These are phyloP conservation scores for Phyllosticta citribraziliensis DNA, from an alignment of 2,329 filamentous ascomycete genomes.

Conservation along the genomic window DNA sequence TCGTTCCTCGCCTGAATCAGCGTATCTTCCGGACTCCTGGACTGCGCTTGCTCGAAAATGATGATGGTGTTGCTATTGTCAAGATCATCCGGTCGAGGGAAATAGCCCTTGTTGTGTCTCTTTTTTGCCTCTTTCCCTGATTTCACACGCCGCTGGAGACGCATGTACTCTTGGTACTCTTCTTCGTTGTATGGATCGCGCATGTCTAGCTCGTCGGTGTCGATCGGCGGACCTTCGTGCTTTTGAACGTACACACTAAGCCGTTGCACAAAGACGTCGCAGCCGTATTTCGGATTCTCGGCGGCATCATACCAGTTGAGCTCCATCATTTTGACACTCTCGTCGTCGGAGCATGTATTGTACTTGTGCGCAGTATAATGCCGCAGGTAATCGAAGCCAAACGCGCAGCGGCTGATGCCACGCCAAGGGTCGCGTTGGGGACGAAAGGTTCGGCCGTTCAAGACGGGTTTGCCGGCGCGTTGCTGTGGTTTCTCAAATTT, in stretches of 20 bases:
- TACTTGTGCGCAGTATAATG: constrained; percentile 28
- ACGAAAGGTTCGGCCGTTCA: constrained; percentile 42
- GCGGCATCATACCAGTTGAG: constrained; percentile 38
- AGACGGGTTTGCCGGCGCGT: constrained; percentile 42
- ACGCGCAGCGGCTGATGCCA: constrained; percentile 39
- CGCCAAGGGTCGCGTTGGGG: constrained; percentile 43
- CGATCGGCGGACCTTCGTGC: constrained; percentile 21
- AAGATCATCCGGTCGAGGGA: constrained; percentile 33
- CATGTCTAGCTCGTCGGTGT: constrained; percentile 25
- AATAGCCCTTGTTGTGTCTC: constrained; percentile 21
- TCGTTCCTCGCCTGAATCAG: constrained; percentile 41
- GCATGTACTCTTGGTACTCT: constrained; percentile 24
- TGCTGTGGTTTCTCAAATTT: constrained; percentile 37
- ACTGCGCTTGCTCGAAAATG: constrained; percentile 43
- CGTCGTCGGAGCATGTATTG: constrained; percentile 11
- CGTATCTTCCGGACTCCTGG: constrained; percentile 38
- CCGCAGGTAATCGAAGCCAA: constrained; percentile 44
- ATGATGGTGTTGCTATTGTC: constrained; percentile 45
- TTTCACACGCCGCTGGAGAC: constrained; percentile 17
- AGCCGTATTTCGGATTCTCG: constrained; percentile 36
- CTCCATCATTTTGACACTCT: constrained; percentile 38
- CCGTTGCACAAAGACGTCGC: constrained; percentile 42
- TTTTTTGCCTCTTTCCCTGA: background rate
- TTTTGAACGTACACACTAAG: constrained; percentile 43
- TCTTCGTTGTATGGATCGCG: constrained; percentile 38